A percentile compares a stretch with the other conserved stretches of the same genome.
Evolutionary conservation across 257 asterid species (phyloP).

Genomic region (Phtheirospermum japonicum): DNA sequence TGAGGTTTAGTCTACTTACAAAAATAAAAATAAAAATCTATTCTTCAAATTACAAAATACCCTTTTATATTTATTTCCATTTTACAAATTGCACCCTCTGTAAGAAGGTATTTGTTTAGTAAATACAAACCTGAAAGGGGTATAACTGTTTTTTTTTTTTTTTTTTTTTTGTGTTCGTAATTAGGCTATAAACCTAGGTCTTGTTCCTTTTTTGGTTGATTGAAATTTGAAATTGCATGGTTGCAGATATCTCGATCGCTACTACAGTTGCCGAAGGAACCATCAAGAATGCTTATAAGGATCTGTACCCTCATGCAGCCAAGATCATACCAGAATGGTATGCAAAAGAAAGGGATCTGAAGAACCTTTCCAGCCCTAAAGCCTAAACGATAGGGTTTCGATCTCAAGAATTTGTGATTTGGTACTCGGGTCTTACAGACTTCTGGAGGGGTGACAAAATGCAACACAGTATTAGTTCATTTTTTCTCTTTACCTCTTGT

Average conservation of each 20-base stretch:
- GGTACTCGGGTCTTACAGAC: slow-evolving; percentile 5
- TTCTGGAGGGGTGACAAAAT: slow-evolving; percentile 7
- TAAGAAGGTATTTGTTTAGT: neutral
- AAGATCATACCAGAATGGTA: slow-evolving; percentile 83
- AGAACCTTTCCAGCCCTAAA: slow-evolving; percentile 67
- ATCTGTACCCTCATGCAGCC: slow-evolving; percentile 69
- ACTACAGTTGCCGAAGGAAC: slow-evolving; percentile 90
- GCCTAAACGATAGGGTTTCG: slow-evolving; percentile 15
- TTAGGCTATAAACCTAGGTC: no score
- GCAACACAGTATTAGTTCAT: neutral
- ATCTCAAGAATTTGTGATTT: neutral
- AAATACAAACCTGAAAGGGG: neutral
- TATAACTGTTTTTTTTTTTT: no score
- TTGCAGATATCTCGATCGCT: slow-evolving; percentile 64
- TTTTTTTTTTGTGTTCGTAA: no score
- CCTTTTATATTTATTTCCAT: neutral
- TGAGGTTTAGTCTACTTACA: neutral
- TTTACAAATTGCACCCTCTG: neutral
- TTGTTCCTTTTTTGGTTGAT: slow-evolving; percentile 4
- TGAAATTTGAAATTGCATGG: neutral
- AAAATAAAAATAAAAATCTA: neutral
- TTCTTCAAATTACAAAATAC: neutral
- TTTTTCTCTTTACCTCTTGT: neutral
- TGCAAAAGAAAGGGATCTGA: slow-evolving; percentile 61
- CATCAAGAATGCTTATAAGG: slow-evolving; percentile 78